Evolutionary conservation across 2,329 filamentous ascomycete species (phyloP), one percentile per base, ranked within the genome.

Genomic region (Fusarium heterosporum): DNA sequence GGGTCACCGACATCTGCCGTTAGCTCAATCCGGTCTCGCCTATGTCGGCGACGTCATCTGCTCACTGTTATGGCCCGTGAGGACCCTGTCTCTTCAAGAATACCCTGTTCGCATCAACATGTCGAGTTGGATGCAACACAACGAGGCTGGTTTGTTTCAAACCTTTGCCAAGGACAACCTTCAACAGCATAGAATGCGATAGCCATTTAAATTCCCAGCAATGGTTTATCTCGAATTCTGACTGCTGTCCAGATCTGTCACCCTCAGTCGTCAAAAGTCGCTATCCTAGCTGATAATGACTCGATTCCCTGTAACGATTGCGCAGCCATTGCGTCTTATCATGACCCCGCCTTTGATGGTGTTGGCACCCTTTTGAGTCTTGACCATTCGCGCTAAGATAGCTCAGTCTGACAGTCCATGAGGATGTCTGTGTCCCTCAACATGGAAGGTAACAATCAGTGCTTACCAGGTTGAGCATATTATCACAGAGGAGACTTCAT

Each of bases 41-140:
- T 53, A 41, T 26, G 28, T 42, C 42, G 32, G 50, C 63, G 64
- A 74, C 72, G 72, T 74, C 72, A 74, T 74, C 32, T 55, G 34
- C 46, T 51, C 54, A 41, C 57, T n/a, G 52, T 59, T 49, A 51
- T 64, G 58, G 64, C 47, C 64, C 54, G 64, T 65, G 60, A 52
- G 45, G 50, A 61, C 64, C 64, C 55, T 66, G 50, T 47, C 39
- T 50, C 36, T 48, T 25, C 3, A 53, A 29, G 26, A 46, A 45
- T 47, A 55, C 63, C 63, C 49, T 65, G 67, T 46, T 64, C 63
- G 50, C 38, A 55, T 64, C 28, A 42, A 51, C 49, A 19, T 63
- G 43, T 51, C 57, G 54, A 41, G 48, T 49, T 43, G 19, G 50
- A 55, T 51, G 48, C 49, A 48, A 55, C 57, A 43, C 22, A 29